These are phyloP conservation scores for Skeletonema grethae DNA, from an alignment of 108 stramenopile species.

Conservation along the genomic window DNA sequence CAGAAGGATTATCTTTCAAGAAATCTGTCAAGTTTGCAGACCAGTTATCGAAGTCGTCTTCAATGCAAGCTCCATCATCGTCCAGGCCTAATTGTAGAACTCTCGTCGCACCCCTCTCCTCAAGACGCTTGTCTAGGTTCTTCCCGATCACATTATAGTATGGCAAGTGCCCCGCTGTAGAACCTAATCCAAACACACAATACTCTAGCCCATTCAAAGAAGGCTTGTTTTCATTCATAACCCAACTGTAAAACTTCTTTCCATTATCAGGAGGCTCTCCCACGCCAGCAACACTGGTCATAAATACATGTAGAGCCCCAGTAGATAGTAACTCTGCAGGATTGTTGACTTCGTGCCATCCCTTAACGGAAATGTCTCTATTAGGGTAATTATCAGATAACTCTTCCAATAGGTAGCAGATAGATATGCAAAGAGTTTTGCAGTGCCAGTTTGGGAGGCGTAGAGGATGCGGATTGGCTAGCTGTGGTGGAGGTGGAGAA, in stretches of 20 bases:
- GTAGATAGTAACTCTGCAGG: conserved; percentile 31
- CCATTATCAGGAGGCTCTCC: conserved; percentile 86
- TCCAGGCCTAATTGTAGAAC: conserved; percentile 80
- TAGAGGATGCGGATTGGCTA: conserved; percentile 61
- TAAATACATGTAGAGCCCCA: conserved; percentile 32
- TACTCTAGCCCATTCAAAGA: conserved; percentile 46
- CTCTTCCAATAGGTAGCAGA: conserved; percentile 69
- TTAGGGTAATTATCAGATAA: conserved; percentile 42
- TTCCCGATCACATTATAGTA: conserved; percentile 91
- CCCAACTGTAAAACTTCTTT: conserved; percentile 60
- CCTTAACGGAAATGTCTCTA: conserved; percentile 40
- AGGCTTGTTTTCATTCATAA: conserved; percentile 28
- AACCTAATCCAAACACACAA: conserved; percentile 92
- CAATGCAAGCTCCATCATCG: conserved; percentile 91
- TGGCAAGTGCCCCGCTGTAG: conserved; percentile 77
- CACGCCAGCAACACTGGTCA: conserved; percentile 73
- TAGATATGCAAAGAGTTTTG: conserved; percentile 89
- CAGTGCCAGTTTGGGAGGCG: conserved; percentile 91
- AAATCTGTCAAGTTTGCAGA: conserved; percentile 55
- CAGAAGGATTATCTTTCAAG: conserved; percentile 25
- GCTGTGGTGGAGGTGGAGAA: conserved; percentile 15
- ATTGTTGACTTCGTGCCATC: conserved; percentile 58
- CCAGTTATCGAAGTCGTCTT: conserved; percentile 95
- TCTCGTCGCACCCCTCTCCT: conserved; percentile 71
- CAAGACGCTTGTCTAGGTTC: conserved; percentile 61